phyloP scores from a whole-genome alignment of 192 early-diverging fungal genomes.

The Gryganskiella cystojenkinii region DNA sequence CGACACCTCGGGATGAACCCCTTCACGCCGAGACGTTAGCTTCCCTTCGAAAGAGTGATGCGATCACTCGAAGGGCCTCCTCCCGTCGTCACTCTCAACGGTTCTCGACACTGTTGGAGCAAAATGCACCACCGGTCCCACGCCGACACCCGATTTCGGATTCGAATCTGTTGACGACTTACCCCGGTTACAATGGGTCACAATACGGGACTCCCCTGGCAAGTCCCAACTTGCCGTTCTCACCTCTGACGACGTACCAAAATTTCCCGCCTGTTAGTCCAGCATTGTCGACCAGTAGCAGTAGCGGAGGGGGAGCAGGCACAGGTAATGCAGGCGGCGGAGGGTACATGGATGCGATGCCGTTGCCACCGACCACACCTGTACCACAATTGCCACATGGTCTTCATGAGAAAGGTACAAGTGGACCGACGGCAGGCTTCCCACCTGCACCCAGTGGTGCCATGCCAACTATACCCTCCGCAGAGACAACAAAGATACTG shows the following conservation, averaged over 20 bases:
- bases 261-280: slow-evolving; percentile 4
- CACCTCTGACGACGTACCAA: neutral
- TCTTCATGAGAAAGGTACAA: too few relatives aligned
- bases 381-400: neutral
- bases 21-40: slow-evolving; percentile 43
- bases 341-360: slow-evolving; percentile 14
- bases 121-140: slow-evolving; percentile 32
- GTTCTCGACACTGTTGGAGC: slow-evolving; percentile 46
- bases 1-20: slow-evolving; percentile 29
- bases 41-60: slow-evolving; percentile 48
- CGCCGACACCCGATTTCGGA: slow-evolving; percentile 23
- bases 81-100: slow-evolving; percentile 47
- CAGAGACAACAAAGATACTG: neutral
- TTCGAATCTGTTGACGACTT: slow-evolving; percentile 19
- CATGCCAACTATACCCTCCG: neutral
- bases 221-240: neutral
- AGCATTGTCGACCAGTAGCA: neutral
- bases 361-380: slow-evolving; percentile 10
- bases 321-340: neutral
- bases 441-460: neutral
- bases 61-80: slow-evolving; percentile 41
- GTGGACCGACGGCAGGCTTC: too few relatives aligned
- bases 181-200: slow-evolving; percentile 24
- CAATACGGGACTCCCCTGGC: neutral
- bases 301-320: neutral